These are phyloP conservation scores for Hippophae gyantsensis DNA, from an alignment of 306 rosid genomes.

Conservation along the genomic window DNA sequence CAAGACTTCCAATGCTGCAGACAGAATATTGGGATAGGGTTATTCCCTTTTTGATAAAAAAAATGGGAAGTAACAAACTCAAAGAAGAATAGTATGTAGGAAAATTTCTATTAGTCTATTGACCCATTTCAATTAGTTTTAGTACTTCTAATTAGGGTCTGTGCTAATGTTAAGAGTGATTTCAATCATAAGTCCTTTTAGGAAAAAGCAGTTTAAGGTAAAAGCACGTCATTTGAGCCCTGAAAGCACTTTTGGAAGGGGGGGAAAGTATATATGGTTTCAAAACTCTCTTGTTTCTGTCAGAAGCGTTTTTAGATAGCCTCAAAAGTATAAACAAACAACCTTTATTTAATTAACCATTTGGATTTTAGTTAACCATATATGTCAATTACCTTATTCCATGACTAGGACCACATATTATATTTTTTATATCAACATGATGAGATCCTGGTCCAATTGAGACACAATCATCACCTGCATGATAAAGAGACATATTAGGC, in stretches of 20 bases:
- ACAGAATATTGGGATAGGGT: not conserved
- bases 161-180: too few relatives aligned
- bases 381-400: conserved; percentile 41
- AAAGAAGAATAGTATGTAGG: too few relatives aligned
- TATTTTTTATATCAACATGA: conserved; percentile 42
- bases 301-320: not conserved
- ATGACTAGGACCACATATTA: conserved; percentile 59
- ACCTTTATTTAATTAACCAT: not conserved
- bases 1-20: conserved; percentile 68
- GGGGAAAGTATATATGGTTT: not conserved
- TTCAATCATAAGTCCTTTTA: too few relatives aligned
- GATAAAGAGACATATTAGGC: too few relatives aligned
- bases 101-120: too few relatives aligned
- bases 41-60: too few relatives aligned
- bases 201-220: too few relatives aligned
- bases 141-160: too few relatives aligned
- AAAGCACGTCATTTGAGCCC: too few relatives aligned
- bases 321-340: not conserved
- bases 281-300: not conserved
- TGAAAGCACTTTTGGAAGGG: not conserved
- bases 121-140: too few relatives aligned
- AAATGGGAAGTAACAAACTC: too few relatives aligned
- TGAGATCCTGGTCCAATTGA: conserved; percentile 48
- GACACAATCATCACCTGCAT: conserved; percentile 43
- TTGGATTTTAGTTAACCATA: not conserved